Base-by-base conservation (phyloP, 1,139 yeast genomes). In the Magnusiomyces sp. region DNA sequence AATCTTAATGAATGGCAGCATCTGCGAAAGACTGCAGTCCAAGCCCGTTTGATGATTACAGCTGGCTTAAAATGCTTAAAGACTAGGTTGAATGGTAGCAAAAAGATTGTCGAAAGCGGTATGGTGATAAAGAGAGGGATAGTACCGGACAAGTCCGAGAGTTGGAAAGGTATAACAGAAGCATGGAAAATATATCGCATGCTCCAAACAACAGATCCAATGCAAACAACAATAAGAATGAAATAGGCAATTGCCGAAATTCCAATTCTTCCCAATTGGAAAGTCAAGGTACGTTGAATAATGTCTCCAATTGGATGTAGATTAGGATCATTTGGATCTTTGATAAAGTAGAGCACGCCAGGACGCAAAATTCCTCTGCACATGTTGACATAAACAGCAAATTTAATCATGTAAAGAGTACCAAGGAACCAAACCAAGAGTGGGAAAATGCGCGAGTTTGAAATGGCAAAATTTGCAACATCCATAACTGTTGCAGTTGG, bases 311-410 rank as follows among this genome's bases (percentile, higher is more conserved):
- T 76, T n/a, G 94, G 77, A 55, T 92, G 79, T 42, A 89, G 82
- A 58, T 88, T 84, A 32, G 95, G 96, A 62, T 92, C 97, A 58
- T 90, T 96, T 2, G 97, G 96, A 33, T 95, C 89, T 56, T 96
- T 75, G 51, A 94, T 86, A 68, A 94, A 92, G 66, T 80, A 92
- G 43, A 92, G 71, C 2, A 88, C 95, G 5, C 98, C 99, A 0
- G 87, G 83, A 50, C 99, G 77, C 57, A 92, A 75, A 41, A 89
- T 81, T 41, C 76, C 71, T 55, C 98, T 74, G 36, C 83, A 75
- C 88, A 89, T 83, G 5, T 95, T 87, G 38, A 92, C 90, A 67
- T 80, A 92, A 47, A 84, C 70, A 1, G 97, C 95, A 68, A 92
- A 81, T 59, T 80, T 72, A 56, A 84, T 81, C 97, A 94, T 90